phyloP scores from a whole-genome alignment of 805 yeast genomes.

The Saccharomyces jurei region DNA sequence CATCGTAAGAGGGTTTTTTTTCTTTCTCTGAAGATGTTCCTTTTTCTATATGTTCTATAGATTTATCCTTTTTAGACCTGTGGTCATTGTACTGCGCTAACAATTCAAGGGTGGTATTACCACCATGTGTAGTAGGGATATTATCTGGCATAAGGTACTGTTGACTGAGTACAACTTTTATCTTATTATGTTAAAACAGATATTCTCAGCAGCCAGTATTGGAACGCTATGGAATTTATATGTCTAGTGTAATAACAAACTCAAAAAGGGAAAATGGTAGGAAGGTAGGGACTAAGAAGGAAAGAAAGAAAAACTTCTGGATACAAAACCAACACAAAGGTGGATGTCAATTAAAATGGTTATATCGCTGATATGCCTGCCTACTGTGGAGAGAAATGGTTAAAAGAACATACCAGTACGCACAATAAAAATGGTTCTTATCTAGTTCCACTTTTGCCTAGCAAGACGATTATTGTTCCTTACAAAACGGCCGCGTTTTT shows the following conservation, averaged over 20 bases:
- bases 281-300: not conserved
- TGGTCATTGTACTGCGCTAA: constrained; percentile 26
- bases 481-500: not conserved
- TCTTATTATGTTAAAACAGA: not conserved
- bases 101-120: constrained; percentile 57
- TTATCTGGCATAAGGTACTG: not conserved
- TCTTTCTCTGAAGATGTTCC: constrained; percentile 8
- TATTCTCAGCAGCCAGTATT: not conserved
- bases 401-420: not conserved
- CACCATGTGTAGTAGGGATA: constrained; percentile 6
- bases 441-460: not conserved
- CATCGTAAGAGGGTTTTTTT: constrained; percentile 22
- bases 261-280: not conserved
- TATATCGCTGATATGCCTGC: not conserved
- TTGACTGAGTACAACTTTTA: not conserved
- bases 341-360: not conserved
- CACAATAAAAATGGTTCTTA: not conserved
- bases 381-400: not conserved
- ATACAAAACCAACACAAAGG: not conserved
- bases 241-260: not conserved
- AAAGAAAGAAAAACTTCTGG: not conserved
- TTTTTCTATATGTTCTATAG: constrained; percentile 23
- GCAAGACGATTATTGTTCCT: not conserved
- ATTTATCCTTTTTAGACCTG: constrained; percentile 22
- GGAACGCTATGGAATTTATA: not conserved